These are phyloP conservation scores for Metschnikowia henanensis DNA, from an alignment of 805 yeast genomes.

Conservation along the genomic window DNA sequence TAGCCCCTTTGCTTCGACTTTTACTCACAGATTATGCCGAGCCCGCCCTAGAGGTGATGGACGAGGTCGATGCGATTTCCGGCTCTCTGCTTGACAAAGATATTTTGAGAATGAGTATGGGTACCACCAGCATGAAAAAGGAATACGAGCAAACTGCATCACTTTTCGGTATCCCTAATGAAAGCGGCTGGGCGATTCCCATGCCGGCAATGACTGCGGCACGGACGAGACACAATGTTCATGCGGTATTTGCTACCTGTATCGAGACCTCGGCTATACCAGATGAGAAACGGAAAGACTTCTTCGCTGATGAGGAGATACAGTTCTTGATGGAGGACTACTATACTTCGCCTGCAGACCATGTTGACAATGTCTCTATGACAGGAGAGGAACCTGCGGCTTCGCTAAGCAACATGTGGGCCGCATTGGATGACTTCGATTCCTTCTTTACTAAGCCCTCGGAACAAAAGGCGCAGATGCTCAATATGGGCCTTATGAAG, in stretches of 20 bases:
- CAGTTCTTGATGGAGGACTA: slow-evolving; percentile 64
- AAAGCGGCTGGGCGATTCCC: slow-evolving; percentile 96
- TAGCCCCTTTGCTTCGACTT: slow-evolving; percentile 83
- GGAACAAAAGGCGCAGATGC: slow-evolving; percentile 17
- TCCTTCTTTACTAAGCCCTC: slow-evolving; percentile 78
- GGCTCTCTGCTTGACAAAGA: slow-evolving; percentile 92
- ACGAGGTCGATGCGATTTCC: slow-evolving; percentile 79
- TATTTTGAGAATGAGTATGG: slow-evolving; percentile 87
- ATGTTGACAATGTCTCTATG: slow-evolving; percentile 48
- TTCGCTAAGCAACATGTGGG: slow-evolving; percentile 87
- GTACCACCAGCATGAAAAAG: slow-evolving; percentile 72
- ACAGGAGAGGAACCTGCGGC: slow-evolving; percentile 65
- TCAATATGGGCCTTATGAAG: slow-evolving; percentile 8
- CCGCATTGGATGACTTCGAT: slow-evolving; percentile 85
- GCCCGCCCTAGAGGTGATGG: slow-evolving; percentile 85
- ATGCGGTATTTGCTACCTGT: slow-evolving; percentile 92
- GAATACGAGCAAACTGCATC: slow-evolving; percentile 87
- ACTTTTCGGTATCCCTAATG: slow-evolving; percentile 91
- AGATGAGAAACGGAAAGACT: slow-evolving; percentile 23
- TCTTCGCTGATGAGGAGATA: slow-evolving; percentile 33
- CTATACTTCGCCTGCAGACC: slow-evolving; percentile 36
- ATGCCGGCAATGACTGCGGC: slow-evolving; percentile 93
- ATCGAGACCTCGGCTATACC: slow-evolving; percentile 39
- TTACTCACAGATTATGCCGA: slow-evolving; percentile 83
- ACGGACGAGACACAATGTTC: slow-evolving; percentile 87